Evolutionary conservation across 768 basidiomycete genomes (phyloP), one percentile per base, ranked within the genome.

Genomic region (Gautieria morchelliformis): DNA sequence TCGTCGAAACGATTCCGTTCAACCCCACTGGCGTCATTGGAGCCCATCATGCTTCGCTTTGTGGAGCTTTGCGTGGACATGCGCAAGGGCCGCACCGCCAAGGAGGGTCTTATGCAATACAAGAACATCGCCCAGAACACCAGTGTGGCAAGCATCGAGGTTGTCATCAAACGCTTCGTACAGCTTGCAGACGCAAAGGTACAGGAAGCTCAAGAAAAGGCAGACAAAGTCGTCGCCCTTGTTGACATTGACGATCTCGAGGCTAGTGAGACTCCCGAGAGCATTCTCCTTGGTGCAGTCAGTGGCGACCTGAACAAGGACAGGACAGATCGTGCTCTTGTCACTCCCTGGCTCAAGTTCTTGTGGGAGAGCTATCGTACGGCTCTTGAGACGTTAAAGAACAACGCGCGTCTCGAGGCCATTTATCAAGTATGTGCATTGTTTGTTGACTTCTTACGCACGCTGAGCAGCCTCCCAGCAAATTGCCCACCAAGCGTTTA

Each of bases 351-450:
- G 86, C 86, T 98, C 67, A 93, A 94, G 68, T 96, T 97, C 71
- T 78, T 93, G n/a, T 98, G 94, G 93, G 95, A 98, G 76, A 91
- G 90, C 63, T 97, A 97, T 68, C 84, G 95, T 57, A 96, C 92
- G 19, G 92, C 89, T 1, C 75, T 99, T 42, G 95, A 98, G 74
- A 93, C 93, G 2, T 78, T 97, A 62, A 95, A 97, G 69, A 95
- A 96, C 68, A 97, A 96, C 66, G 89, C 92, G 17, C 76, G 95
- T 17, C 72, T 98, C 40, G 95, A 99, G 72, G 73, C 76, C 17
- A 91, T 98, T 60, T 99, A 99, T 73, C 95, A 97, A 79, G 92
- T 89, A 48, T 56, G 83, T 71, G 30, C 5, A 14, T 48, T 19
- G 24, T 22, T 54, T 14, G 37, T 37, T 52, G 3, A 37, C 10